Percentiles rank a stretch among this genome's conserved stretches.
Conservation (phyloP, 2,329 filamentous ascomycete genomes). For the Nemania abortiva region DNA sequence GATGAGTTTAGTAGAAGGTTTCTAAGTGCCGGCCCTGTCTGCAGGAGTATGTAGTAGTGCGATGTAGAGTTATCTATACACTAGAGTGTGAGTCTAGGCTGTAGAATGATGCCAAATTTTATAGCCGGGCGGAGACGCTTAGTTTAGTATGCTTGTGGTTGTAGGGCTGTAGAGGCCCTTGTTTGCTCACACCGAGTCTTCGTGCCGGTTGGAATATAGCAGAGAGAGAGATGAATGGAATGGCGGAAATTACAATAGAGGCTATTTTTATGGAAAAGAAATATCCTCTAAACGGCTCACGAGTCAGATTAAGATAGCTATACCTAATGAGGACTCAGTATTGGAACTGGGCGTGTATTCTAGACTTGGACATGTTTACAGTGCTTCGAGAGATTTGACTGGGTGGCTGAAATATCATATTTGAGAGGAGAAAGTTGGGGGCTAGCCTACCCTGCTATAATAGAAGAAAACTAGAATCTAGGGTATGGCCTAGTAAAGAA, state of each 20-base stretch:
- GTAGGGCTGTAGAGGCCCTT: neutral
- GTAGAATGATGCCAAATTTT: neutral
- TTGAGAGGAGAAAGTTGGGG: too few relatives aligned
- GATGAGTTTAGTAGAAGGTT: neutral
- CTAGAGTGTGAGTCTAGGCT: neutral
- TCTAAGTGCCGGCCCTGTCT: neutral
- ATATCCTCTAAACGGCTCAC: neutral
- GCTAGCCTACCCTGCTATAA: too few relatives aligned
- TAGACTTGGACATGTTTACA: too few relatives aligned
- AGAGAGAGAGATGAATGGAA: neutral
- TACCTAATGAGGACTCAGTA: neutral
- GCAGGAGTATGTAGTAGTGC: neutral
- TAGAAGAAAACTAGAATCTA: too few relatives aligned
- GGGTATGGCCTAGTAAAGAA: too few relatives aligned
- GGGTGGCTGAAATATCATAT: too few relatives aligned
- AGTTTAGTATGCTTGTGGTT: neutral
- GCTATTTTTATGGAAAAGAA: neutral
- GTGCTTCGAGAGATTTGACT: too few relatives aligned
- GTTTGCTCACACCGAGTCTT: constrained; percentile 1
- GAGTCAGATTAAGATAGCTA: neutral
- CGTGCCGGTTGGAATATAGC: neutral
- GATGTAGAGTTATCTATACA: neutral
- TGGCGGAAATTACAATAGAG: neutral
- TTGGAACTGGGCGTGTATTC: too few relatives aligned
- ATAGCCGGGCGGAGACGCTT: neutral